Evolutionary conservation across 2,329 filamentous ascomycete species (phyloP).

Genomic region (Aspergillus ibericus): DNA sequence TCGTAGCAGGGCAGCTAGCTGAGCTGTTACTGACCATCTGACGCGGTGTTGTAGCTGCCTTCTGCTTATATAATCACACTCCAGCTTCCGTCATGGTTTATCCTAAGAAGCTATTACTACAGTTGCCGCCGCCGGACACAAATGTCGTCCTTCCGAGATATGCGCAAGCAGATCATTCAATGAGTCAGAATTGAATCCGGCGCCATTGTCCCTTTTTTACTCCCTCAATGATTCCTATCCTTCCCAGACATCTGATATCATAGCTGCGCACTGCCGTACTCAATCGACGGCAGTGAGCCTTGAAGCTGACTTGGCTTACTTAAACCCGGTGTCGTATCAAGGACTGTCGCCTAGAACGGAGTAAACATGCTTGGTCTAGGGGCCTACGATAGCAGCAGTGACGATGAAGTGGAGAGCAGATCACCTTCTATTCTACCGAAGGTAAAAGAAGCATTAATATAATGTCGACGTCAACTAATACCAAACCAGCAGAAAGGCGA

Average conservation of each 20-base stretch:
- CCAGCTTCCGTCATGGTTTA: conserved; percentile 2
- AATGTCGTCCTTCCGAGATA: not conserved
- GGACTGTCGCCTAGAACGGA: not conserved
- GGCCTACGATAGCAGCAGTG: conserved; percentile 48
- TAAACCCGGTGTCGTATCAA: not conserved
- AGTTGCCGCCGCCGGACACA: not conserved
- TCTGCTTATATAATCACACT: conserved; percentile 36
- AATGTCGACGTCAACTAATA: conserved; percentile 10
- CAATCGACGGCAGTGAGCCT: not conserved
- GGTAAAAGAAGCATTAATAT: conserved; percentile 19
- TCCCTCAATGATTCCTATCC: not conserved
- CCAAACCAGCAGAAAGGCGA: conserved; percentile 10
- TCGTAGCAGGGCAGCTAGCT: conserved; percentile 1
- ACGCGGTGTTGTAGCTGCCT: conserved; percentile 43
- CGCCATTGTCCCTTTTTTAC: not conserved
- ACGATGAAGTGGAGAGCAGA: conserved; percentile 39
- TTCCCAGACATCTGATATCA: not conserved
- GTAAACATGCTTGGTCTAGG: conserved; percentile 42
- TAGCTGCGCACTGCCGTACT: not conserved
- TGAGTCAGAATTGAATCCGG: not conserved
- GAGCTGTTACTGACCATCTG: conserved; percentile 23
- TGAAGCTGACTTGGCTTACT: not conserved
- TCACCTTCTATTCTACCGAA: conserved; percentile 16
- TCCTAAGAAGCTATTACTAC: not conserved
- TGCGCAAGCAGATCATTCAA: not conserved